Conservation (phyloP, 1,284 basidiomycete genomes). For the Sanghuangporus baumii region DNA sequence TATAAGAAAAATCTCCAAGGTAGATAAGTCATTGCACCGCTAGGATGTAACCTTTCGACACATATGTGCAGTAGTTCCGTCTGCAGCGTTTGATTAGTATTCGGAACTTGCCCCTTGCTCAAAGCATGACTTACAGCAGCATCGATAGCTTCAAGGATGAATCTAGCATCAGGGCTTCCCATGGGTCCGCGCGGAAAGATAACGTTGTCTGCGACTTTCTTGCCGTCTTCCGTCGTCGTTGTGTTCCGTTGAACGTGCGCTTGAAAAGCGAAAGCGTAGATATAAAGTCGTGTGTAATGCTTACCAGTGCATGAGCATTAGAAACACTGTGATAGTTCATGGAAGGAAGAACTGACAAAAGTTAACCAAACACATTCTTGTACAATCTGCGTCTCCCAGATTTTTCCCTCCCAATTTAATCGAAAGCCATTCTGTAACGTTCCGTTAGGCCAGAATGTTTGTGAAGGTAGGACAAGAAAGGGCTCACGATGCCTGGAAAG, state of each 20-base stretch:
- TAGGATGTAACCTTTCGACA: slow-evolving; percentile 22
- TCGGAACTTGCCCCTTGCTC: background rate
- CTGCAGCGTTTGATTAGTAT: background rate
- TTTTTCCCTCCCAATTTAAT: slow-evolving; percentile 27
- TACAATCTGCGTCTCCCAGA: slow-evolving; percentile 25
- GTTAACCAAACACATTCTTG: slow-evolving; percentile 24
- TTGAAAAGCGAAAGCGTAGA: slow-evolving; percentile 35
- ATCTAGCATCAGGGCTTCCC: slow-evolving; percentile 23
- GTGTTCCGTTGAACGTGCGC: slow-evolving; percentile 33
- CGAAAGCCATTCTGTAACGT: slow-evolving; percentile 24
- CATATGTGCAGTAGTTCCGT: slow-evolving; percentile 22
- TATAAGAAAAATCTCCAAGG: slow-evolving; percentile 23
- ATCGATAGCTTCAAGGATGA: slow-evolving; percentile 25
- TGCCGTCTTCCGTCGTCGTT: slow-evolving; percentile 14
- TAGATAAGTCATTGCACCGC: slow-evolving; percentile 21
- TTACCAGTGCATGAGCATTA: slow-evolving; percentile 10
- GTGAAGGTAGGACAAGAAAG: background rate
- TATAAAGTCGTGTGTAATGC: slow-evolving; percentile 36
- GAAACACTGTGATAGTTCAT: background rate
- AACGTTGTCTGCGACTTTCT: slow-evolving; percentile 13
- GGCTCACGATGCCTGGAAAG: slow-evolving; percentile 11
- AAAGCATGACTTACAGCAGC: slow-evolving; percentile 18
- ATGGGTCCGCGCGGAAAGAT: slow-evolving; percentile 22
- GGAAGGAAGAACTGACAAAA: slow-evolving; percentile 15
- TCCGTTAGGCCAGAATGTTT: background rate